A percentile compares a stretch with the other conserved stretches of the same genome.
These are phyloP conservation scores for Microcos paniculata DNA, from an alignment of 345 rosid species.

Conservation along the genomic window DNA sequence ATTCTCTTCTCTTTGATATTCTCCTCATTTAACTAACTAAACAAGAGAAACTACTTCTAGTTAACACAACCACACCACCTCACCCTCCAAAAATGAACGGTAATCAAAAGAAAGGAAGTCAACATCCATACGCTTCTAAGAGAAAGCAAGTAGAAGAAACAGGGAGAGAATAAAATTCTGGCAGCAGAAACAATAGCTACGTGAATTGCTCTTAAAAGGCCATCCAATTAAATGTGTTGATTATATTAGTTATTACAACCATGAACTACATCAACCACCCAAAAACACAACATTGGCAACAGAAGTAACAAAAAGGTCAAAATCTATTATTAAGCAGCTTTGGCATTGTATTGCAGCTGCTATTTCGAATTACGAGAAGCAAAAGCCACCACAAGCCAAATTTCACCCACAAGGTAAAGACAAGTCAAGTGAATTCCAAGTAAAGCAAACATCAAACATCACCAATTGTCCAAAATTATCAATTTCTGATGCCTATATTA, in stretches of 20 bases:
- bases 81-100: too few relatives aligned
- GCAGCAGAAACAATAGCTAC: background rate
- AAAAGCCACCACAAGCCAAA: background rate
- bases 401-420: background rate
- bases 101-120: background rate
- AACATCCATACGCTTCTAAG: background rate
- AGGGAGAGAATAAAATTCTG: background rate
- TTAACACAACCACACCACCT: background rate
- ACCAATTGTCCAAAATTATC: background rate
- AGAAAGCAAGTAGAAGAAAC: background rate
- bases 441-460: background rate
- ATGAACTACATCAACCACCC: background rate
- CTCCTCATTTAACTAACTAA: background rate
- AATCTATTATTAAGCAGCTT: background rate
- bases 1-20: background rate
- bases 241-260: background rate
- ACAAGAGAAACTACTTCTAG: background rate
- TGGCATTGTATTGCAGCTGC: background rate
- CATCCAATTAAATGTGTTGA: background rate
- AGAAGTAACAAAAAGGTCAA: background rate
- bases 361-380: background rate
- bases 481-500: background rate
- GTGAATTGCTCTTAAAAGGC: background rate
- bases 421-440: background rate
- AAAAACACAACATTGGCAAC: background rate